Conservation (phyloP, 495 filamentous ascomycete species). For the Penicillium salamii region DNA sequence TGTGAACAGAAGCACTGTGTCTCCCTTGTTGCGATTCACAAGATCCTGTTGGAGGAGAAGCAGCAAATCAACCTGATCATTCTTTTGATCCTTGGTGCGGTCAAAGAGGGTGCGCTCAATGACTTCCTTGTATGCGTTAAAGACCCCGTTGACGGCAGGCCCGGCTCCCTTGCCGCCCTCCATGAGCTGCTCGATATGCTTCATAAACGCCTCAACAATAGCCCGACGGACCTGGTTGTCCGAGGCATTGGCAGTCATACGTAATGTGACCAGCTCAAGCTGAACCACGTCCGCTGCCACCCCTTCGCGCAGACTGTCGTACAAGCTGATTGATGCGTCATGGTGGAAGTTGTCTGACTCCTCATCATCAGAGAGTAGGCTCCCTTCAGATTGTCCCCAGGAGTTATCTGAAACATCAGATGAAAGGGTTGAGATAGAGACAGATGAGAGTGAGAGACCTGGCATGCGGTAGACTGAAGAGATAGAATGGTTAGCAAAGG, state of each 20-base stretch:
- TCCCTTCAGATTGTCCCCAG: conserved; percentile 51
- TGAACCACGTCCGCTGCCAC: conserved; percentile 81
- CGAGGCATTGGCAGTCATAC: conserved; percentile 84
- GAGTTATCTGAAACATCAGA: conserved; percentile 47
- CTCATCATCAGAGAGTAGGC: conserved; percentile 56
- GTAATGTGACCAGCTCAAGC: conserved; percentile 84
- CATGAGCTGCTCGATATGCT: conserved; percentile 71
- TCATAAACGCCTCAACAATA: conserved; percentile 79
- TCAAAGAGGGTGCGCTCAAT: conserved; percentile 60
- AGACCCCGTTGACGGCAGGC: conserved; percentile 63
- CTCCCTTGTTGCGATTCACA: conserved; percentile 54
- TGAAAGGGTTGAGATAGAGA: conserved; percentile 74
- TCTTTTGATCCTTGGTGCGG: conserved; percentile 52
- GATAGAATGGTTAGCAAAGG: conserved; percentile 5
- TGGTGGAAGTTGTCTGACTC: conserved; percentile 73
- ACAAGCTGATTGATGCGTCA: conserved; percentile 79
- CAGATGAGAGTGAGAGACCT: conserved; percentile 64
- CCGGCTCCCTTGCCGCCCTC: conserved; percentile 55
- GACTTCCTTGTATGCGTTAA: conserved; percentile 53
- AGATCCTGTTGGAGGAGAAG: conserved; percentile 79
- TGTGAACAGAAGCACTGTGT: conserved; percentile 68
- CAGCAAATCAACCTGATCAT: conserved; percentile 82
- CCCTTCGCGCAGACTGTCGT: conserved; percentile 72
- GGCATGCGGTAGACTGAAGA: conserved; percentile 66
- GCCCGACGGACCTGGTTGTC: conserved; percentile 84